Evolutionary conservation across 148 eudicot species (phyloP).

Genomic region (Fagopyrum esculentum): DNA sequence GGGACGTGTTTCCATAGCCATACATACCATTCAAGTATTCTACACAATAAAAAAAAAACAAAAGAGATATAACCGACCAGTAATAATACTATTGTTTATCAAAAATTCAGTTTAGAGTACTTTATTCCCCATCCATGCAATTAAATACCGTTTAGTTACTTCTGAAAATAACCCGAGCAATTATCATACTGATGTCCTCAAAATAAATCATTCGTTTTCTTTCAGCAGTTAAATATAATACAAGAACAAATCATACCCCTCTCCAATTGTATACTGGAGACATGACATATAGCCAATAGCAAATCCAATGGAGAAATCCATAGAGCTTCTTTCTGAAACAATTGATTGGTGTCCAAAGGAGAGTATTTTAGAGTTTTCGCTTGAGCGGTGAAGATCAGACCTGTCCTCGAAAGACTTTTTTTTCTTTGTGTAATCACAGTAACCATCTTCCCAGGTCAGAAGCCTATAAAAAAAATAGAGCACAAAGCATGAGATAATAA

Average conservation of each 20-base stretch:
- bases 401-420: constrained; percentile 22
- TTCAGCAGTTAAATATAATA: background rate
- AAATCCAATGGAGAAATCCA: constrained; percentile 27
- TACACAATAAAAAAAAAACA: background rate
- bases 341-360: constrained; percentile 19
- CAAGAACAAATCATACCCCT: constrained; percentile 43
- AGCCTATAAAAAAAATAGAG: constrained; percentile 30
- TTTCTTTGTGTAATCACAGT: constrained; percentile 29
- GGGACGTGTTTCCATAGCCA: background rate
- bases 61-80: background rate
- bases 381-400: constrained; percentile 16
- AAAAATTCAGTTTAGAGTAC: background rate
- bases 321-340: constrained; percentile 17
- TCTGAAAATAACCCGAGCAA: background rate
- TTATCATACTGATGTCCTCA: background rate
- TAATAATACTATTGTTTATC: background rate
- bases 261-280: constrained; percentile 49
- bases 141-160: background rate
- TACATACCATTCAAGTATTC: background rate
- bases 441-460: constrained; percentile 73
- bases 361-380: constrained; percentile 20
- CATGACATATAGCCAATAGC: constrained; percentile 42
- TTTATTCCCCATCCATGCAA: background rate
- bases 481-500: background rate
- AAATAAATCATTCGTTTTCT: background rate